Evolutionary conservation across 129 eudicot species (phyloP).

Genomic region (Artemisia annua): DNA sequence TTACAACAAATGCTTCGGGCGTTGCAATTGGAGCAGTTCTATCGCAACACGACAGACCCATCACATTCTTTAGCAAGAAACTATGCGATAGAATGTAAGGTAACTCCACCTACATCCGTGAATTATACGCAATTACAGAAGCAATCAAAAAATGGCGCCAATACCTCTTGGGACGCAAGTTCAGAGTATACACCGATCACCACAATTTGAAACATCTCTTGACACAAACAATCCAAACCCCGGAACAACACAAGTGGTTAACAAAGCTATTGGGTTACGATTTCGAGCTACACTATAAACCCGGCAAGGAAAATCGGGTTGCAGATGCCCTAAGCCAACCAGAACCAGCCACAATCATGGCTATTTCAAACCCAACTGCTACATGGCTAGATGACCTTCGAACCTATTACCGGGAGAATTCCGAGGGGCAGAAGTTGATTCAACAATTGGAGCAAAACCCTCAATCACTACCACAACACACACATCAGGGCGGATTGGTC

Average conservation of each 20-base stretch:
- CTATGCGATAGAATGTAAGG: not conserved
- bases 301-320: not conserved
- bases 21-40: not conserved
- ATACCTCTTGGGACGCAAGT: not conserved
- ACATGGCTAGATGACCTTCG: not conserved
- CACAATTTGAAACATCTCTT: too few species aligned
- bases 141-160: not conserved
- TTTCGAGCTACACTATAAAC: not conserved
- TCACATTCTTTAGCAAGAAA: not conserved
- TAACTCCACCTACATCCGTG: not conserved
- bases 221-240: too few species aligned
- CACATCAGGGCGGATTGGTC: not conserved
- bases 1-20: not conserved
- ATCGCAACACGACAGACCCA: not conserved
- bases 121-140: not conserved
- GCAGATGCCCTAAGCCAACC: not conserved
- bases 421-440: not conserved
- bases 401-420: not conserved
- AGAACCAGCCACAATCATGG: not conserved
- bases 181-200: not conserved
- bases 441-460: not conserved
- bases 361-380: not conserved
- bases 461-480: too few species aligned
- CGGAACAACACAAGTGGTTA: too few species aligned
- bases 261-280: not conserved